Base-by-base conservation (phyloP, 2,329 filamentous ascomycete species). In the Cladosporium sp. region DNA sequence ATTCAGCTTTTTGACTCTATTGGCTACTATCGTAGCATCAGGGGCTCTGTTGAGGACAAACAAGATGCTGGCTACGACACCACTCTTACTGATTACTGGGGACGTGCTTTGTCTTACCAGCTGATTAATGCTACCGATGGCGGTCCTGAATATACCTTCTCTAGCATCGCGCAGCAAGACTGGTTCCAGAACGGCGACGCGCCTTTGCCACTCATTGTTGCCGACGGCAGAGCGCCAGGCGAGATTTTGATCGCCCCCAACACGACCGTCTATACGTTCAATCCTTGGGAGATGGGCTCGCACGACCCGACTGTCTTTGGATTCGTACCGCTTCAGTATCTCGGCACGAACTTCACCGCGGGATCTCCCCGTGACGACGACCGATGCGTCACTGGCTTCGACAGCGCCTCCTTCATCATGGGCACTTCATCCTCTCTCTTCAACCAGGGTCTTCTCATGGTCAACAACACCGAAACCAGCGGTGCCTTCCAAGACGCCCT, bases 1-100 rank as follows among this genome's bases (percentile, higher is more conserved):
- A 70, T 82, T 22, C 74, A 80, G 52, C 56, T 84, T 7, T 64
- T 86, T 13, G 71, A 73, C 55, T 79, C 77, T 1, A 75, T 74
- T 2, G 70, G 78, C 22, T 91, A 92, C 67, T 91, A 82, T 62
- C 68, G 68, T 3, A 73, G 83, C 22, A 68, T 92, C 13, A 63
- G 72, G 5, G 68, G 79, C 9, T 73, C 80, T 12, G 85, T 90
- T 1, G 57, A 73, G 0, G 72, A 65, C 3, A 93, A 92, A 70
- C 61, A 64, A 1, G 67, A 84, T 52, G 85, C 84, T 13, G 80
- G 82, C 0, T 91, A 77, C 63, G 73, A 84, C 40, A 80, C 80
- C 3, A 86, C 88, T 7, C 77, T 96, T 51, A 96, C 91, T 0
- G 91, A 96, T 71, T 89, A 89, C 68, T 95, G 90, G 75, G 88